Conservation (phyloP, 1,284 basidiomycete genomes). For the Rhodotorula sp. region DNA sequence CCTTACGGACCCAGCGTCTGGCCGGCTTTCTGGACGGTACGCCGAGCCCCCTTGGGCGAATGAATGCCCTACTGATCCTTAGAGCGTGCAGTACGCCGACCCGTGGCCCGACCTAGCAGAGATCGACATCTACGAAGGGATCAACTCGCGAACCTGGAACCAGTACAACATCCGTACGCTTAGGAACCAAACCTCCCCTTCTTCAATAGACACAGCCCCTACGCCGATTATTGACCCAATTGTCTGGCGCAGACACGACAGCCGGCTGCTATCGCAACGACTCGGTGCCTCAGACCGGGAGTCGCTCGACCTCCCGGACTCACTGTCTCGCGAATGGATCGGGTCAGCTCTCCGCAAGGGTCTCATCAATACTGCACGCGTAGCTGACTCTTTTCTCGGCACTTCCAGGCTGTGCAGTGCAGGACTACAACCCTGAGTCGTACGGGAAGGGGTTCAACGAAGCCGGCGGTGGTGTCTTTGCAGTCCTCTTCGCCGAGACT, state of each 20-base stretch:
- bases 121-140: slow-evolving; percentile 45
- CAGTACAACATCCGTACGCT: slow-evolving; percentile 34
- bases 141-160: slow-evolving; percentile 39
- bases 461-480: slow-evolving; percentile 43
- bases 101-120: slow-evolving; percentile 44
- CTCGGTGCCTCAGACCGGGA: not conserved
- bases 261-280: slow-evolving; percentile 32
- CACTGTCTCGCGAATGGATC: too few relatives aligned
- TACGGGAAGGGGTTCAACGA: slow-evolving; percentile 45
- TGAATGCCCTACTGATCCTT: too few relatives aligned
- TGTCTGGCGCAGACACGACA: slow-evolving; percentile 26
- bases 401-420: slow-evolving; percentile 60
- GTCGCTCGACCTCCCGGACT: too few relatives aligned
- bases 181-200: too few relatives aligned
- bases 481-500: slow-evolving; percentile 17
- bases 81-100: not conserved
- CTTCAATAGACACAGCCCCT: too few relatives aligned
- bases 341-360: not conserved
- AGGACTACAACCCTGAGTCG: slow-evolving; percentile 37
- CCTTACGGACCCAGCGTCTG: slow-evolving; percentile 21
- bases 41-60: not conserved
- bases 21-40: slow-evolving; percentile 42
- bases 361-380: not conserved
- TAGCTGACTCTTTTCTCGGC: not conserved
- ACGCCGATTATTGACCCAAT: not conserved